Conservation (phyloP, 352 stramenopile species). For the Phytophthora megakarya region DNA sequence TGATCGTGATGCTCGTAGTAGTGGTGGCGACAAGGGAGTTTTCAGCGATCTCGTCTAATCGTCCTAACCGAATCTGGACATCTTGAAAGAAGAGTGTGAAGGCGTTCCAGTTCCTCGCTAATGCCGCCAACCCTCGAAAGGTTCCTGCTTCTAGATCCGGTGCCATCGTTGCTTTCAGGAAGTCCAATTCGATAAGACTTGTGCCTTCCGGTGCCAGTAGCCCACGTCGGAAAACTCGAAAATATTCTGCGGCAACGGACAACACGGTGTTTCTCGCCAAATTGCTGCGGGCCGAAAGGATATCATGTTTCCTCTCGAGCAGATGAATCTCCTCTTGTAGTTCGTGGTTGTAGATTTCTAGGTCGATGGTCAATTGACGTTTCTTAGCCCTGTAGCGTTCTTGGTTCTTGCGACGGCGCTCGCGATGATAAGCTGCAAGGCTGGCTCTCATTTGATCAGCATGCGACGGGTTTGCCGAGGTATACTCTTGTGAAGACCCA, state of each 20-base stretch:
- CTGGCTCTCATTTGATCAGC: neutral
- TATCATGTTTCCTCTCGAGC: neutral
- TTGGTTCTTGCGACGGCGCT: neutral
- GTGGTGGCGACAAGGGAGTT: neutral
- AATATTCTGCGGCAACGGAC: neutral
- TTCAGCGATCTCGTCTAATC: conserved; percentile 4
- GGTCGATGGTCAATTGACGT: neutral
- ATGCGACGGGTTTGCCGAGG: neutral
- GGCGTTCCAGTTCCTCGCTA: conserved; percentile 4
- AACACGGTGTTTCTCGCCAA: conserved; percentile 1
- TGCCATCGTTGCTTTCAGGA: neutral
- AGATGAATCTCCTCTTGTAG: neutral
- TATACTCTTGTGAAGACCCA: neutral
- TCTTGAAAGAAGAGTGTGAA: conserved; percentile 1
- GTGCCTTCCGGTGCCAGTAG: neutral
- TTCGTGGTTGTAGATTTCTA: neutral
- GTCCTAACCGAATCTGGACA: neutral
- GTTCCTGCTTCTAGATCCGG: neutral
- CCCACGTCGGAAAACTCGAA: conserved; percentile 4
- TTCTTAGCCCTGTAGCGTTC: neutral
- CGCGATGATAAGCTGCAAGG: neutral
- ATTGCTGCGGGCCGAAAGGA: neutral
- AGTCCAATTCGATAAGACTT: neutral
- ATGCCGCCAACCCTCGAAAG: neutral
- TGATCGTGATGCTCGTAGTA: conserved; percentile 3